Evolutionary conservation across 805 yeast genomes (phyloP), one percentile per base, ranked within the genome.

Genomic region (Candida methanosorbosa): DNA sequence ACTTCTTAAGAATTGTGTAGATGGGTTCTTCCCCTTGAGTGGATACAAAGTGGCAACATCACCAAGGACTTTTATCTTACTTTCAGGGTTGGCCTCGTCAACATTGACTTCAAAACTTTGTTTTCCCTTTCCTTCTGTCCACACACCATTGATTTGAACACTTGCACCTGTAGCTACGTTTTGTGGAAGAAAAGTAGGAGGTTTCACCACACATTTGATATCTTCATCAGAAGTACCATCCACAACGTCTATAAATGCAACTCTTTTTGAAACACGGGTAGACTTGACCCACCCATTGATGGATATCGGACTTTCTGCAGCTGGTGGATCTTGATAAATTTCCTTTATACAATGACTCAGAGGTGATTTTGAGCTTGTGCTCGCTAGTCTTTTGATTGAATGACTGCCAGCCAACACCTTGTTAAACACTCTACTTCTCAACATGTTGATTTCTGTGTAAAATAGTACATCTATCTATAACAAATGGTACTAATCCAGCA

Each of bases 201-300:
- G 64, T 2, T 67, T 56, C 4, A 78, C 56, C 0, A 78, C 75
- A 37, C 85, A 70, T 48, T 70, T 73, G 38, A 88, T 50, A 13
- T 70, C 65, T 20, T 60, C 41, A 22, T 68, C 59, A 2, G 72
- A 61, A 0, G 92, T 68, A 1, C 97, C 97, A 53, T 92, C 97
- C 2, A 70, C 59, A 9, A 92, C 43, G 48, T 86, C 95, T 4
- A 87, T 61, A 55, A 92, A 92, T 1, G 86, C 81, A 4, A 83
- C 67, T 35, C 78, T 81, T 50, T 87, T 87, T 51, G 86, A 70
- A 8, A 68, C 56, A 33, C 96, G 69, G 2, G 85, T 72, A 0
- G 87, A 70, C 36, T 74, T 74, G 17, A 92, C 70, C 79, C 85
- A 79, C 1, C 97, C 98, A 19, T 67, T 62, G 5, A 83, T 65